phyloP scores from a whole-genome alignment of 768 basidiomycete species.

The Tulasnella sp. region DNA sequence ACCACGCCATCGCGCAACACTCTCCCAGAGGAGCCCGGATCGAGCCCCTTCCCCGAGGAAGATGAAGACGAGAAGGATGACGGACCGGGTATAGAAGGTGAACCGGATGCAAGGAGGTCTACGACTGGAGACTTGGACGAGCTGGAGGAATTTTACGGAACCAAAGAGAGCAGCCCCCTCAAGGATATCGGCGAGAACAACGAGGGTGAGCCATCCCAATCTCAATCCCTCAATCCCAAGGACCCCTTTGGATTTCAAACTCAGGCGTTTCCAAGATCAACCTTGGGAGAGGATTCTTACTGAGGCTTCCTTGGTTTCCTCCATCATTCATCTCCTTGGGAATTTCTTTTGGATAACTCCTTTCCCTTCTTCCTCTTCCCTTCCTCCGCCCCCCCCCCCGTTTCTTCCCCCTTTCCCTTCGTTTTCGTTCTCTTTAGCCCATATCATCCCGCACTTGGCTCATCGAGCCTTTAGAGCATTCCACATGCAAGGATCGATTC shows the following conservation, averaged over 20 bases:
- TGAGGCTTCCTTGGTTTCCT: background rate
- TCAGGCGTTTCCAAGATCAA: background rate
- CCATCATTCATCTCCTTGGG: background rate
- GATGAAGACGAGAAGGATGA: background rate
- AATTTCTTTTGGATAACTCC: background rate
- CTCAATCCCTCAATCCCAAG: background rate
- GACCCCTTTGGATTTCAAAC: slow-evolving; percentile 3
- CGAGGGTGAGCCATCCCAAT: background rate
- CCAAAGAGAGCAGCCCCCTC: background rate
- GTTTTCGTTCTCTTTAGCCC: too few species aligned
- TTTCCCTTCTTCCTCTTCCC: background rate
- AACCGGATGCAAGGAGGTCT: background rate
- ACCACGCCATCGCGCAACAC: background rate
- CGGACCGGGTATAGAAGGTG: background rate
- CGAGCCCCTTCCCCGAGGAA: background rate
- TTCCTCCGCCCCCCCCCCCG: background rate
- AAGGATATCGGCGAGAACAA: background rate
- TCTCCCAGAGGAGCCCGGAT: background rate
- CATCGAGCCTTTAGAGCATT: too few species aligned
- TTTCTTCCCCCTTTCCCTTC: background rate
- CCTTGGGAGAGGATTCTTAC: background rate
- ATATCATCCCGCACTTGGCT: too few species aligned
- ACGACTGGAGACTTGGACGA: background rate
- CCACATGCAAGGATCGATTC: too few species aligned
- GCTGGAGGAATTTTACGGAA: background rate